Evolutionary conservation across 2,329 filamentous ascomycete species (phyloP).

Genomic region (Ciborinia camelliae): DNA sequence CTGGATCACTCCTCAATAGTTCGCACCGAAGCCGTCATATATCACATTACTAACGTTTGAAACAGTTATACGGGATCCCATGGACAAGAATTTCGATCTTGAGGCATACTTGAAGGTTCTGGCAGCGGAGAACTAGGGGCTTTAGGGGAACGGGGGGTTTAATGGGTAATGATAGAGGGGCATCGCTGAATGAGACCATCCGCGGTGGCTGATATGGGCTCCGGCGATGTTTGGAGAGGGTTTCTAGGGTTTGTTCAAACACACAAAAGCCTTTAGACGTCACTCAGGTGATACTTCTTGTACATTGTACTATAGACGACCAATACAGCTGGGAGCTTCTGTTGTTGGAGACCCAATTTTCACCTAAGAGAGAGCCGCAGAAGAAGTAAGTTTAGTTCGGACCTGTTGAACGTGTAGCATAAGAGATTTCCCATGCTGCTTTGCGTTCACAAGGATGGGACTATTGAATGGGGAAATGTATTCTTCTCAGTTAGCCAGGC

Average conservation of each 20-base stretch:
- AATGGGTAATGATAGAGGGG: conserved; percentile 32
- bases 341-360: conserved; percentile 19
- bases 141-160: conserved; percentile 22
- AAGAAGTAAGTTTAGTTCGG: conserved; percentile 1
- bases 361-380: conserved; percentile 11
- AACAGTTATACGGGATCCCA: conserved; percentile 69
- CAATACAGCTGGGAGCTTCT: conserved; percentile 27
- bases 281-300: conserved; percentile 37
- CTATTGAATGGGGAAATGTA: background rate
- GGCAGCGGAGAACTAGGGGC: conserved; percentile 42
- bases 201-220: conserved; percentile 24
- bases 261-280: conserved; percentile 38
- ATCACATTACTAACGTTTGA: conserved; percentile 7
- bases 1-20: background rate
- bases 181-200: conserved; percentile 23
- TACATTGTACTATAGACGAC: conserved; percentile 40
- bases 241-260: conserved; percentile 21
- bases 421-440: background rate
- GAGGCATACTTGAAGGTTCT: conserved; percentile 75
- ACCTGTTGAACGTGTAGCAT: background rate
- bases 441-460: background rate
- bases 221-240: conserved; percentile 28
- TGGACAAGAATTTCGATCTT: conserved; percentile 88
- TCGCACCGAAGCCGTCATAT: background rate
- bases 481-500: background rate